Conservation (phyloP, 352 stramenopile genomes). For the Globisporangium iwayamae region DNA sequence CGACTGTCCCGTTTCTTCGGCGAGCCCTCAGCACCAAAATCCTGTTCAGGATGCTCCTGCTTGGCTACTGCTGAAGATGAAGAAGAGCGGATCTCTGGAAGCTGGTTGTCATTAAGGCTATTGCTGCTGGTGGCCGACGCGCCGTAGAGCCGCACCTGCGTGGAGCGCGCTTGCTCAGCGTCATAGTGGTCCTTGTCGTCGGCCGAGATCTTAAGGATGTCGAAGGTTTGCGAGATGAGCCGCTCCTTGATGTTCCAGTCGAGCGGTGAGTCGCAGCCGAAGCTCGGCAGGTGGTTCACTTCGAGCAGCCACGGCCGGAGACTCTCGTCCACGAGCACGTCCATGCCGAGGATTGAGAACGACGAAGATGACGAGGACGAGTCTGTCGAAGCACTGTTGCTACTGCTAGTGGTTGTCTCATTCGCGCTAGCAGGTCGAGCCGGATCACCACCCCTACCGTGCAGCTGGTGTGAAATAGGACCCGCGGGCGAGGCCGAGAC, state of each 20-base stretch:
- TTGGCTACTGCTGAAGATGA: neutral
- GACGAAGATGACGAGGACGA: constrained; percentile 35
- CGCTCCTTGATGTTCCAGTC: constrained; percentile 95
- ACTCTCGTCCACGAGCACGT: constrained; percentile 94
- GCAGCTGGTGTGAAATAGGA: constrained; percentile 5
- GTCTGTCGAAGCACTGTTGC: neutral
- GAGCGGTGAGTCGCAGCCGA: constrained; percentile 93
- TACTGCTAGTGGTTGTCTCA: neutral
- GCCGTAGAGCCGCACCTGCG: constrained; percentile 66
- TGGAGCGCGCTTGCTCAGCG: constrained; percentile 48
- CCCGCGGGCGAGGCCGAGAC: constrained; percentile 25
- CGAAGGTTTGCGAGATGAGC: constrained; percentile 91
- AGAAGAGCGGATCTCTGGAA: constrained; percentile 10
- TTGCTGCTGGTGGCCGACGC: constrained; percentile 13
- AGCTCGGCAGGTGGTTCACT: constrained; percentile 96
- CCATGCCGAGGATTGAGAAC: constrained; percentile 95
- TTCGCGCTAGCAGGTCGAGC: constrained; percentile 19
- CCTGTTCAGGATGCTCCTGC: constrained; percentile 18
- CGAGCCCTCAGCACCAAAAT: neutral
- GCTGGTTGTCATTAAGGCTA: constrained; percentile 12
- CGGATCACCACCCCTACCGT: neutral
- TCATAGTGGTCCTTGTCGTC: constrained; percentile 84
- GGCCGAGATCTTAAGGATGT: constrained; percentile 77
- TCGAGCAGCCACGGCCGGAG: constrained; percentile 96
- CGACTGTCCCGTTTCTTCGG: neutral